Evolutionary conservation across 345 rosid genomes (phyloP).

Genomic region (Melastoma malabathricum): DNA sequence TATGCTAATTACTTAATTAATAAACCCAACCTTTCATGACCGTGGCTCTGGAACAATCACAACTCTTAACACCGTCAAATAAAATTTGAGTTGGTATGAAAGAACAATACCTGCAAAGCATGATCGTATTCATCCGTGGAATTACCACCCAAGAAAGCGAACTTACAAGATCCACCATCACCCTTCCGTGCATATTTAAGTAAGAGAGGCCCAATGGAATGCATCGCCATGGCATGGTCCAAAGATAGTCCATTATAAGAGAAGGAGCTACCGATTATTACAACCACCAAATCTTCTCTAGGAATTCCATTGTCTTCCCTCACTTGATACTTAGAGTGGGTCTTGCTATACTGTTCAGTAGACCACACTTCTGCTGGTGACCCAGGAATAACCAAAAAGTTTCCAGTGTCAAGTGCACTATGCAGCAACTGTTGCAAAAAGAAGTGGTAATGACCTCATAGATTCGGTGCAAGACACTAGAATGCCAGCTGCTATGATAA

Average conservation of each 20-base stretch:
- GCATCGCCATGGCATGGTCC: conserved; percentile 84
- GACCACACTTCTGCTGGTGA: conserved; percentile 85
- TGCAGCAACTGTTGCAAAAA: conserved; percentile 68
- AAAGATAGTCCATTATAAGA: conserved; percentile 64
- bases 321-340: conserved; percentile 42
- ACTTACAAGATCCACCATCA: conserved; percentile 53
- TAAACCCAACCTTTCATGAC: too few relatives aligned
- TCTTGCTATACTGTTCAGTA: conserved; percentile 56
- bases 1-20: too few relatives aligned
- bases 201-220: conserved; percentile 64
- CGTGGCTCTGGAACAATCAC: too few relatives aligned
- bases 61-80: not conserved
- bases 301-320: conserved; percentile 48
- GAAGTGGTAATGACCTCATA: conserved; percentile 17
- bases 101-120: conserved; percentile 55
- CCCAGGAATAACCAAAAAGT: conserved; percentile 94
- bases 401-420: conserved; percentile 85
- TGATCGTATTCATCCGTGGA: conserved; percentile 51
- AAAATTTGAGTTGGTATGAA: not conserved
- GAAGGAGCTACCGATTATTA: conserved; percentile 77
- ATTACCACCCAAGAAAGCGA: conserved; percentile 76
- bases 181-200: conserved; percentile 58
- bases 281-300: conserved; percentile 55
- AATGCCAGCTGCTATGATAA: not conserved
- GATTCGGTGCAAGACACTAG: conserved; percentile 5